phyloP scores from a whole-genome alignment of 352 stramenopile genomes.

The Phytophthora pseudosyringae region DNA sequence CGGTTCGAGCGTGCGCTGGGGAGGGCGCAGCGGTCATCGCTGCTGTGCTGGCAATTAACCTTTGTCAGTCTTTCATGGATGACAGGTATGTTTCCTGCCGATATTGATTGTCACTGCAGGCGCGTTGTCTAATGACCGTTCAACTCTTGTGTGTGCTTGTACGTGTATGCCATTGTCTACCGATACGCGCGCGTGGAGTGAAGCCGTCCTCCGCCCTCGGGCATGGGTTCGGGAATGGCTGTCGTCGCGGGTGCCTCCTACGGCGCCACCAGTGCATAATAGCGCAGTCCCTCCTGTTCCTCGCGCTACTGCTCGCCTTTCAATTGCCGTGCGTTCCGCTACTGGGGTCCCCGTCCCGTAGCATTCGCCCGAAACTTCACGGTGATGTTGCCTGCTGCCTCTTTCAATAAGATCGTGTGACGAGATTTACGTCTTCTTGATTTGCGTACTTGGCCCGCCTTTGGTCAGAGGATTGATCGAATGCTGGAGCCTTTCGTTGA shows the following conservation, averaged over 20 bases:
- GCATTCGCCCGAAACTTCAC: background rate
- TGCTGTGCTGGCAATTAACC: slow-evolving; percentile 58
- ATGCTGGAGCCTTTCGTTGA: background rate
- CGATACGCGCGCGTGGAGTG: slow-evolving; percentile 37
- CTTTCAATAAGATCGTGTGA: slow-evolving; percentile 5
- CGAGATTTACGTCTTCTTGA: background rate
- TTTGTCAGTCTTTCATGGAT: slow-evolving; percentile 57
- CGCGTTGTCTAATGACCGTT: slow-evolving; percentile 20
- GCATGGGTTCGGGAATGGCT: slow-evolving; percentile 47
- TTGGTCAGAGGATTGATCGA: background rate
- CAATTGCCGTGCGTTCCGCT: slow-evolving; percentile 36
- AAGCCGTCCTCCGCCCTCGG: slow-evolving; percentile 46
- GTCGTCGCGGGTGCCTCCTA: slow-evolving; percentile 43
- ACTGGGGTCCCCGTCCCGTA: slow-evolving; percentile 36
- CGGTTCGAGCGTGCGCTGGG: slow-evolving; percentile 65
- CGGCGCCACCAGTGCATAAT: slow-evolving; percentile 45
- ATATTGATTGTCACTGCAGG: background rate
- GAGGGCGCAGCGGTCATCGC: slow-evolving; percentile 64
- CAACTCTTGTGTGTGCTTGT: slow-evolving; percentile 15
- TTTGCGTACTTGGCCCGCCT: too few relatives aligned
- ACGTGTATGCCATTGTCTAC: slow-evolving; percentile 3
- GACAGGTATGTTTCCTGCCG: slow-evolving; percentile 55
- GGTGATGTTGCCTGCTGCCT: background rate
- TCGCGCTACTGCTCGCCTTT: slow-evolving; percentile 41
- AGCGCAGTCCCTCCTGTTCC: slow-evolving; percentile 36